Evolutionary conservation across 2,329 filamentous ascomycete species (phyloP).

Genomic region (Trichoderma guizhouense): DNA sequence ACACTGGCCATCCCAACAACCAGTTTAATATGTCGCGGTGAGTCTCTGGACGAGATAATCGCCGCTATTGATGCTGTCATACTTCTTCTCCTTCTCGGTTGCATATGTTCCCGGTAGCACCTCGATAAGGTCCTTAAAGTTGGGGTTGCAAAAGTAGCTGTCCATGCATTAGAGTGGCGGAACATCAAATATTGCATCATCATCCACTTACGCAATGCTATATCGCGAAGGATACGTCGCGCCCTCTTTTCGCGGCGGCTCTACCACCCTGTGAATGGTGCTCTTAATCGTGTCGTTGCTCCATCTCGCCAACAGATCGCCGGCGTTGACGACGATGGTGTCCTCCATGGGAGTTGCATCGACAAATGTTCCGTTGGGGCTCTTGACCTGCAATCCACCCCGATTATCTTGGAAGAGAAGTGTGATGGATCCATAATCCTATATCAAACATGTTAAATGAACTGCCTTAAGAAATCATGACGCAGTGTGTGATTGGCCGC

Average conservation of each 20-base stretch:
- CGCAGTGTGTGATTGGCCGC: slow-evolving; percentile 12
- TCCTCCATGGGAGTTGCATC: slow-evolving; percentile 78
- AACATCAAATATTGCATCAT: neutral
- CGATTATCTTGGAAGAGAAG: slow-evolving; percentile 59
- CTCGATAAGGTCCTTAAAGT: slow-evolving; percentile 71
- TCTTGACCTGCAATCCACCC: slow-evolving; percentile 58
- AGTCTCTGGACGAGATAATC: slow-evolving; percentile 78
- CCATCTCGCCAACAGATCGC: slow-evolving; percentile 82
- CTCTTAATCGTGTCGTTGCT: slow-evolving; percentile 89
- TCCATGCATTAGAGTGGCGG: neutral
- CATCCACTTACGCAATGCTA: slow-evolving; percentile 67
- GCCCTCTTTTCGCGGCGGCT: slow-evolving; percentile 63
- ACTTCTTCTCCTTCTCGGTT: slow-evolving; percentile 68
- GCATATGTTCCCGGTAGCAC: slow-evolving; percentile 75
- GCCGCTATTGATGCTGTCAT: slow-evolving; percentile 71
- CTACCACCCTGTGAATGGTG: slow-evolving; percentile 85
- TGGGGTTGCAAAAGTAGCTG: slow-evolving; percentile 85
- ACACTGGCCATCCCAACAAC: neutral
- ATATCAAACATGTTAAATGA: neutral
- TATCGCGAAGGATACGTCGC: slow-evolving; percentile 72
- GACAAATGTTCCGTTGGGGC: slow-evolving; percentile 73
- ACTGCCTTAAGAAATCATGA: neutral
- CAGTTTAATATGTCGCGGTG: slow-evolving; percentile 60
- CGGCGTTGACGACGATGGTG: slow-evolving; percentile 85
- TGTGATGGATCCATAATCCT: slow-evolving; percentile 60